Evolutionary conservation across 257 asterid species (phyloP), one percentile per base, ranked within the genome.

Genomic region (Thymus quinquecostatus): DNA sequence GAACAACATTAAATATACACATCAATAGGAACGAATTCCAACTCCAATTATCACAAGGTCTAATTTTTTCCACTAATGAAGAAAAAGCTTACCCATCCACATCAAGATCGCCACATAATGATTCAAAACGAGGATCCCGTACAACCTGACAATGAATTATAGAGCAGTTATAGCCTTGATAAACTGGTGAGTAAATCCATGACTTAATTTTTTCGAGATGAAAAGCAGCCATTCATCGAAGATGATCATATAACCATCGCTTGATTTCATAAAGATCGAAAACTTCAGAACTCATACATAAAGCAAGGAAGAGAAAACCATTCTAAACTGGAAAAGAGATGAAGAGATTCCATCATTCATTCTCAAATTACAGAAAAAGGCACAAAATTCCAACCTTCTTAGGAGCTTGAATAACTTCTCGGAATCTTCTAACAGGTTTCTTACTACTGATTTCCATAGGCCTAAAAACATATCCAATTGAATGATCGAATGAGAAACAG

Each of bases 61-160:
- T 10, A 38, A 6, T 10, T 54, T 56, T 49, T 40, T 60, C 28
- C 21, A 21, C 21, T 61, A 56, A 34, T 38, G 40, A 69, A 53
- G 70, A 5, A 53, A 71, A 66, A 66, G 57, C 69, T 73, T 78
- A 92, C 95, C 97, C 89, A 0, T 95, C 96, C 13, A 77, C 93
- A 62, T 92, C 85, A 10, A 92, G 85, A 0, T 66, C 64, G 40
- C 96, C 98, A 54, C 89, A 86, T 70, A 95, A 80, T 36, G 97
- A 76, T 74, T 92, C 99, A 84, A 95, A 95, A 21, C 99, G 97
- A 84, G 99, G 99, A 70, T 89, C 99, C 57, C 97, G 85, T 11
- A 77, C 88, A 55, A 87, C 88, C 97, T 93, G 75, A 76, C 69
- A 30, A 82, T 9, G 71, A 72, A 32, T 49, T 2, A 47, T 48